These are phyloP conservation scores for Aaosphaeria arxii DNA, from an alignment of 2,329 filamentous ascomycete species.

Conservation along the genomic window DNA sequence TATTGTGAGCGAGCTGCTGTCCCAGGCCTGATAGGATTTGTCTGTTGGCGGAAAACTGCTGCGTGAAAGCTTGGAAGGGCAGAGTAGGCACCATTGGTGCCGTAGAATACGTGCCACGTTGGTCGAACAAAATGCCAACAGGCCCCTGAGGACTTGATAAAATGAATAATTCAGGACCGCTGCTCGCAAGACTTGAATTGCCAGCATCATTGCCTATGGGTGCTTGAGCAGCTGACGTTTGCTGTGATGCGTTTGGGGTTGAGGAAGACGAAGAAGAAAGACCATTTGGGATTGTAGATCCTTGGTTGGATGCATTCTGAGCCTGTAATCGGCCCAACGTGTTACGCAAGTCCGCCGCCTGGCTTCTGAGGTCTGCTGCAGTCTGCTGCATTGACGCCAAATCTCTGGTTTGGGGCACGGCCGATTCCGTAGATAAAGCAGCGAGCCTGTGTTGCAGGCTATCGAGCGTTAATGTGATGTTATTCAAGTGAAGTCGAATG, in stretches of 20 bases:
- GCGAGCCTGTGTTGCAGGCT: conserved; percentile 24
- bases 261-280: background rate
- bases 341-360: conserved; percentile 12
- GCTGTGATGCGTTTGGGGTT: background rate
- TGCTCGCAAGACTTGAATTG: too few species aligned
- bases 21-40: conserved; percentile 28
- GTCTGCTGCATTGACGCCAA: conserved; percentile 26
- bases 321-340: too few species aligned
- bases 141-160: conserved; percentile 36
- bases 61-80: conserved; percentile 28
- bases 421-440: conserved; percentile 17
- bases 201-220: conserved; percentile 13
- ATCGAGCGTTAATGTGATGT: conserved; percentile 20
- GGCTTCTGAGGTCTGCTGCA: conserved; percentile 21
- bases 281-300: background rate
- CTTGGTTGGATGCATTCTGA: background rate
- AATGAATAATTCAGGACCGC: conserved; percentile 26
- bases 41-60: conserved; percentile 32
- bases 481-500: conserved; percentile 23
- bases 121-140: conserved; percentile 34
- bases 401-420: conserved; percentile 25
- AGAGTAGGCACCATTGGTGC: conserved; percentile 24
- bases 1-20: conserved; percentile 25
- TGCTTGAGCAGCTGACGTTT: conserved; percentile 1
- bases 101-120: conserved; percentile 32